Base-by-base conservation (phyloP, 805 yeast species). In the Sungouiella thailandica region DNA sequence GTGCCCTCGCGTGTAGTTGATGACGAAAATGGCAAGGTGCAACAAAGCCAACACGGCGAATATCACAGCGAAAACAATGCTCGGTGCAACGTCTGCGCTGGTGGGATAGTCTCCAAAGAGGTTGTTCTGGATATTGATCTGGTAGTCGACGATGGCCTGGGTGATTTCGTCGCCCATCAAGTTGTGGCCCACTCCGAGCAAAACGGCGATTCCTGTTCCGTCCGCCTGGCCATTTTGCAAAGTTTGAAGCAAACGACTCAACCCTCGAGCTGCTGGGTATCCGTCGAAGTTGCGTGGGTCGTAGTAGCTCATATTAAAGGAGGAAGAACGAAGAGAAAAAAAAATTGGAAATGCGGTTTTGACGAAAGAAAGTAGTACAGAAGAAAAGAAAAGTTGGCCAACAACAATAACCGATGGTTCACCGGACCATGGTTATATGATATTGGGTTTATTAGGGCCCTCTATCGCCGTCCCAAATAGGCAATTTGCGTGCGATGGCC, bases 81-180 rank as follows among this genome's bases (percentile, higher is more conserved):
- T 33, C 10, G 55, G 55, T 4, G 41, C 48, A 13, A 47, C 27
- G 25, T 50, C 53, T 4, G 24, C n/a, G 8, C 24, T 9, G 2
- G 17, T 17, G 4, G 55, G 55, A 36, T 49, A 50, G 22, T 35
- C 44, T 7, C 53, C 55, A 23, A 50, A 50, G 23, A 49, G 34
- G 14, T 41, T 35, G 37, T 35, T 31, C 19, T 43, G 55, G n/a
- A 32, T 17, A 31, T 41, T 35, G 14, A 49, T 39, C 3, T 29
- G 29, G 33, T 44, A 49, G 8, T 32, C 13, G n/a, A 44, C 24
- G 3, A 50, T 19, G 9, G 33, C 37, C 2, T 32, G 26, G 9
- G 46, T 45, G 9, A 46, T 16, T 7, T 36, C 28, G 5, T 32
- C 33, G 3, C 50, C 50, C 6, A 31, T 14, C n/a, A 46, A 13